These are phyloP conservation scores for Thalassiosira hispida DNA, from an alignment of 352 stramenopile genomes.

Conservation along the genomic window DNA sequence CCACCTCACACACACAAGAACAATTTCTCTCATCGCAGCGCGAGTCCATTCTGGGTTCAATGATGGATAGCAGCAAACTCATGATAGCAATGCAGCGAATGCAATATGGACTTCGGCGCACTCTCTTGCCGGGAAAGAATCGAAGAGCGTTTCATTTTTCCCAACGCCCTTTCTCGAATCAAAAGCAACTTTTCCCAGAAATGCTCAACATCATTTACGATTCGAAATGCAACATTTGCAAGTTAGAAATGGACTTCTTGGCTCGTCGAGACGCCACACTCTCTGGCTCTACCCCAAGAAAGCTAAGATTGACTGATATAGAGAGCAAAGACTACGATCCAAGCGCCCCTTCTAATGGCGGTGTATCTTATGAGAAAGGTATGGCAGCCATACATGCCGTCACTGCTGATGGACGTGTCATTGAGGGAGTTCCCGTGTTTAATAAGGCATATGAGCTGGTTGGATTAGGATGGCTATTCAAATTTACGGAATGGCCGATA, in stretches of 20 bases:
- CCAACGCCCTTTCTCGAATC: conserved; percentile 4
- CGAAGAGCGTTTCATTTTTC: not conserved
- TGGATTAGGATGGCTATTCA: conserved; percentile 56
- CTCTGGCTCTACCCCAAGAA: conserved; percentile 14
- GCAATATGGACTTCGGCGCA: not conserved
- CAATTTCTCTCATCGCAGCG: too few relatives aligned
- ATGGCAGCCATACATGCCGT: conserved; percentile 63
- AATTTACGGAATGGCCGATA: conserved; percentile 37
- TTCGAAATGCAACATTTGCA: conserved; percentile 70
- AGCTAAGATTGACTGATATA: conserved; percentile 65
- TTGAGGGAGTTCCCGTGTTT: conserved; percentile 61
- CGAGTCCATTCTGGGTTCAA: too few relatives aligned
- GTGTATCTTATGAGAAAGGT: conserved; percentile 49
- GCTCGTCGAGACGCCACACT: conserved; percentile 34
- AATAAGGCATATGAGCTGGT: conserved; percentile 55
- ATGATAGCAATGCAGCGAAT: too few relatives aligned
- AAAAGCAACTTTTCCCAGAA: conserved; percentile 46
- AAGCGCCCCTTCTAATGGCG: conserved; percentile 54
- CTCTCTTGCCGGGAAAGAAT: not conserved
- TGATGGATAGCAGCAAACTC: too few relatives aligned
- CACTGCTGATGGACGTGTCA: conserved; percentile 39
- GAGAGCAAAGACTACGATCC: conserved; percentile 52
- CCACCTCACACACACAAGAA: too few relatives aligned
- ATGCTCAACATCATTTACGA: conserved; percentile 69
- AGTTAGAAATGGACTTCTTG: conserved; percentile 67